A percentile compares a stretch with the other conserved stretches of the same genome.
phyloP scores from a whole-genome alignment of 768 basidiomycete genomes.

The Boletus barrowsii region DNA sequence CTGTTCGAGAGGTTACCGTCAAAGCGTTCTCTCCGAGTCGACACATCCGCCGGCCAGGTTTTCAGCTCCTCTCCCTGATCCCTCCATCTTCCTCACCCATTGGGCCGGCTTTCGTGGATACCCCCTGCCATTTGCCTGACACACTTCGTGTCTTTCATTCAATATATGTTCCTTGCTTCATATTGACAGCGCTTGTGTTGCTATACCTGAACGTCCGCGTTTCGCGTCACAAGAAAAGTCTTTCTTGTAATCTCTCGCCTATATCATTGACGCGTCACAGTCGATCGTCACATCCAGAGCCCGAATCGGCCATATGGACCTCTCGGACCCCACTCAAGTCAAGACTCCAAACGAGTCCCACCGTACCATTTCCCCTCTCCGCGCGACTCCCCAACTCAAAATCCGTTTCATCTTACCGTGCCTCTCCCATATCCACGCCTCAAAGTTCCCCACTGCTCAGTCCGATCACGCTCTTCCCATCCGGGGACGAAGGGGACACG shows the following conservation, averaged over 20 bases:
- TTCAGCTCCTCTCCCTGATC: slow-evolving; percentile 78
- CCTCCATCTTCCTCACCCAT: slow-evolving; percentile 29
- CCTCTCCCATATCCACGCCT: slow-evolving; percentile 37
- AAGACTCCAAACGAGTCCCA: slow-evolving; percentile 39
- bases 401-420: slow-evolving; percentile 38
- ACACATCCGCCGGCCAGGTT: slow-evolving; percentile 73
- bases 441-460: slow-evolving; percentile 37
- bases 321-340: slow-evolving; percentile 44
- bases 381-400: slow-evolving; percentile 39
- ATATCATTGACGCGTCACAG: slow-evolving; percentile 33
- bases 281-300: slow-evolving; percentile 24
- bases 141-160: slow-evolving; percentile 56
- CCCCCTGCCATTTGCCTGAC: slow-evolving; percentile 78
- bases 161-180: slow-evolving; percentile 62
- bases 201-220: slow-evolving; percentile 41
- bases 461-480: slow-evolving; percentile 33
- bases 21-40: slow-evolving; percentile 82
- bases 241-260: slow-evolving; percentile 25
- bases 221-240: slow-evolving; percentile 11
- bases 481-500: slow-evolving; percentile 45
- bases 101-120: slow-evolving; percentile 53
- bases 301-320: slow-evolving; percentile 37
- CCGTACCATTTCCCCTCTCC: slow-evolving; percentile 34
- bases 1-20: slow-evolving; percentile 75
- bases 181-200: slow-evolving; percentile 50